Evolutionary conservation across 331 rosid species (phyloP).

Genomic region (Arachis monticola): DNA sequence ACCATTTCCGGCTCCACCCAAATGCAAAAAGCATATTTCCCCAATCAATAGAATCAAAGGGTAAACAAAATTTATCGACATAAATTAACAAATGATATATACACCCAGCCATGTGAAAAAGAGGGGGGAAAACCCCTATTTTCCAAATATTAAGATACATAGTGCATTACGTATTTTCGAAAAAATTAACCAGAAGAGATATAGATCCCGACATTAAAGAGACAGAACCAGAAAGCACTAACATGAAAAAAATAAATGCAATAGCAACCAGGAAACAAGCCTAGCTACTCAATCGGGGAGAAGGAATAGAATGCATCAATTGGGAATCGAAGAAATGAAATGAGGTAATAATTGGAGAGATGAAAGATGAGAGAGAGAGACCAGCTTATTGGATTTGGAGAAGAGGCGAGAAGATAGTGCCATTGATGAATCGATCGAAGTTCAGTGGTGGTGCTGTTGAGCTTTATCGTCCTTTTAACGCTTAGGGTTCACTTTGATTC

Average conservation of each 20-base stretch:
- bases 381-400: constrained; percentile 78
- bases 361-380: constrained; percentile 52
- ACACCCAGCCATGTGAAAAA: constrained; percentile 4
- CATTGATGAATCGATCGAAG: constrained; percentile 61
- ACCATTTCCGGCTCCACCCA: constrained; percentile 19
- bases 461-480: constrained; percentile 27
- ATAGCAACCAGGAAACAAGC: background rate
- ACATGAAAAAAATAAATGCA: background rate
- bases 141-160: background rate
- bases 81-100: background rate
- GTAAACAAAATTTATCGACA: background rate
- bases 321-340: background rate
- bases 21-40: constrained; percentile 3
- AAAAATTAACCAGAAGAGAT: background rate
- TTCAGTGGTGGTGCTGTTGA: constrained; percentile 30
- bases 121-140: background rate
- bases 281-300: background rate
- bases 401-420: constrained; percentile 81
- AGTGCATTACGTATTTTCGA: background rate
- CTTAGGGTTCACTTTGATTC: constrained; percentile 40
- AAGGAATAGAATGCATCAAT: constrained; percentile 12
- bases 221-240: constrained; percentile 13
- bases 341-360: constrained; percentile 26
- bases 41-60: constrained; percentile 6
- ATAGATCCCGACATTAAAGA: constrained; percentile 26